A percentile compares a stretch with the other conserved stretches of the same genome.
Conservation (phyloP, 2,329 filamentous ascomycete genomes). For the Allantophomopsis lycopodina region DNA sequence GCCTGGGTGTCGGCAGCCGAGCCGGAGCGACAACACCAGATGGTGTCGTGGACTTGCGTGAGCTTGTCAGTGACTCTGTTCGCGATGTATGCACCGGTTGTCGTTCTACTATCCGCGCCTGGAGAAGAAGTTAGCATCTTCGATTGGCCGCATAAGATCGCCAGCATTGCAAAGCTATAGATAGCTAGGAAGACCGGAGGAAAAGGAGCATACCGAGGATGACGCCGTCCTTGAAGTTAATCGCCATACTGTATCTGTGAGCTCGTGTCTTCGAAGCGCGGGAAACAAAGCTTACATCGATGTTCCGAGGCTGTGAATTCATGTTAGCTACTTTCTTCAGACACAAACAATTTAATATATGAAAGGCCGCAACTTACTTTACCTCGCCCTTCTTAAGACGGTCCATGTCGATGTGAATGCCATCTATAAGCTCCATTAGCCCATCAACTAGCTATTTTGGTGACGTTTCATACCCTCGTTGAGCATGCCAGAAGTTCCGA, state of each 20-base stretch:
- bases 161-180: too few relatives aligned
- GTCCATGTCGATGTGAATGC: constrained; percentile 98
- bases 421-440: constrained; percentile 49
- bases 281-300: constrained; percentile 59
- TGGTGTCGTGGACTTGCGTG: constrained; percentile 95
- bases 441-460: constrained; percentile 6
- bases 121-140: constrained; percentile 5
- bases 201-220: constrained; percentile 54
- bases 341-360: constrained; percentile 8
- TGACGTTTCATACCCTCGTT: constrained; percentile 39
- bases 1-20: constrained; percentile 97
- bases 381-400: constrained; percentile 97
- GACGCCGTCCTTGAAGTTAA: constrained; percentile 97
- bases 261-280: constrained; percentile 5
- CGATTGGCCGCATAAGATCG: background rate
- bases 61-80: constrained; percentile 99
- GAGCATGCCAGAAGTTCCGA: constrained; percentile 45
- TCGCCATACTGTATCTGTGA: constrained; percentile 65
- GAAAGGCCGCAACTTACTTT: constrained; percentile 50
- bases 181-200: too few relatives aligned
- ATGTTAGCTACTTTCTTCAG: constrained; percentile 17
- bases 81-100: constrained; percentile 94
- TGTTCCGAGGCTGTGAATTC: constrained; percentile 63
- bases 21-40: constrained; percentile 98
- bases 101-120: constrained; percentile 94